Base-by-base conservation (phyloP, 805 yeast species). In the Candida ulmi region DNA sequence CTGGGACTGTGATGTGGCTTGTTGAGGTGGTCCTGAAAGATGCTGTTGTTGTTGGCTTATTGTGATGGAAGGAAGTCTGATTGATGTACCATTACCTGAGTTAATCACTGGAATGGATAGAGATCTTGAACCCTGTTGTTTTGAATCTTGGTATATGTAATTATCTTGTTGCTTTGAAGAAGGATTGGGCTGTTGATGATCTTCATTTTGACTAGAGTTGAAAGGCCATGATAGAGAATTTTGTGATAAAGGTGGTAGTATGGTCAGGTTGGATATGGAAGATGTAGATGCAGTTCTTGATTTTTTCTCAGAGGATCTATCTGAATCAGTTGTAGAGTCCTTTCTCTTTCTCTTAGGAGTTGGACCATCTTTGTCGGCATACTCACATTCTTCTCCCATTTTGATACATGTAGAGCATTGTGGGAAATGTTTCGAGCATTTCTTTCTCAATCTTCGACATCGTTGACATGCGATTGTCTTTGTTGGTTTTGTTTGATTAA, bases 401-500 rank as follows among this genome's bases (percentile, higher is more conserved):
- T 68, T 68, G 38, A 69, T 58, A 48, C 78, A 72, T 36, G 73
- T 72, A 28, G 65, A 60, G 53, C 78, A 72, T 17, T 67, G 68
- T 1, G 77, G 77, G 30, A 60, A 61, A 40, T 69, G 74, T 46
- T 72, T 75, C 41, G 72, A 75, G 51, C 77, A 72, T 46, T 71
- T 72, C 63, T 71, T 69, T 47, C 72, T 72, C 11, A 53, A 42
- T 19, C 43, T 47, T 13, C 58, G 43, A 26, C 60, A 55, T n/a
- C 58, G 28, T 27, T 54, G 57, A 37, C 60, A 55, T n/a, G 56
- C 54, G 4, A 46, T 44, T 28, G 44, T 40, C 40, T 48, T 48
- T 40, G 46, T 26, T 39, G 48, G 17, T 40, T 42, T n/a, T 17
- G 40, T 33, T 17, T 33, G 29, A 8, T n/a, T 38, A 5, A 38